Percentiles rank a stretch among this genome's conserved stretches.
Conservation (phyloP, 495 filamentous ascomycete genomes). For the Xylaria venustula region DNA sequence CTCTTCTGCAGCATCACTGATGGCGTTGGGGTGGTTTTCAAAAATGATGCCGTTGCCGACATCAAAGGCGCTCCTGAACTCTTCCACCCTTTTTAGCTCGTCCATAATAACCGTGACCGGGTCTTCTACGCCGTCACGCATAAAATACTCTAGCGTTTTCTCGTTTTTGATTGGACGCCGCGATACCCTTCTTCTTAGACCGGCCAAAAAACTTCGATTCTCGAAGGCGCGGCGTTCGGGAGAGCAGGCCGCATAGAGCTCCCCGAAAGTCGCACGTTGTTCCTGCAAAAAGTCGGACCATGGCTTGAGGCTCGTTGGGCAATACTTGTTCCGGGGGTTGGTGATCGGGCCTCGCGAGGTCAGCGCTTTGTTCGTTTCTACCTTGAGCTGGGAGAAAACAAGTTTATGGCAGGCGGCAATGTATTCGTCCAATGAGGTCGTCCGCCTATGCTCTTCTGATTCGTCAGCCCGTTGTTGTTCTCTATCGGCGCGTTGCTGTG, state of each 20-base stretch:
- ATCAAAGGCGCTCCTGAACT: not conserved
- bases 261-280: slow-evolving; percentile 6
- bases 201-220: not conserved
- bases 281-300: slow-evolving; percentile 10
- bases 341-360: slow-evolving; percentile 2
- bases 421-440: not conserved
- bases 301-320: not conserved
- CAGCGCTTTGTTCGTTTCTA: slow-evolving; percentile 3
- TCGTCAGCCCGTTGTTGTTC: no score
- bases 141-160: slow-evolving; percentile 10
- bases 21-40: slow-evolving; percentile 6
- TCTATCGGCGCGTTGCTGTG: not conserved
- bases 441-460: not conserved
- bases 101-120: slow-evolving; percentile 7
- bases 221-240: not conserved
- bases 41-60: slow-evolving; percentile 7
- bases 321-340: not conserved
- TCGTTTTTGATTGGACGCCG: not conserved
- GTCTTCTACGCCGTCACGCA: slow-evolving; percentile 1
- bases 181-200: not conserved
- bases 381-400: not conserved
- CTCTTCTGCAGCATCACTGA: not conserved
- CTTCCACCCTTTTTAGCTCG: not conserved
- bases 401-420: not conserved
- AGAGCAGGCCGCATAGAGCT: not conserved